phyloP scores from a whole-genome alignment of 805 yeast species.

The Monosporozyma solicola region DNA sequence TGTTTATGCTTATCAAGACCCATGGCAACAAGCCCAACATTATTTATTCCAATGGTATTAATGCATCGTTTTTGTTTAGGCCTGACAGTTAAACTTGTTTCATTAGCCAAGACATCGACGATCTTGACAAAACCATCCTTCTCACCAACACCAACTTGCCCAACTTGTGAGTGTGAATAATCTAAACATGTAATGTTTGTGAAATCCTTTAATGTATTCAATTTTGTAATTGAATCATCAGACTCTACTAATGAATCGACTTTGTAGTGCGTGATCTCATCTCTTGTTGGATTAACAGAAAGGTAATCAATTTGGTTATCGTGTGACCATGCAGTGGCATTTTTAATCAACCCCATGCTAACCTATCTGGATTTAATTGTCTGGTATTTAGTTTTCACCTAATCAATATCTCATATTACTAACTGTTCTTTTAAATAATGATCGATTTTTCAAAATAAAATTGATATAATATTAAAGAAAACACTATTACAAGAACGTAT shows the following conservation, averaged over 20 bases:
- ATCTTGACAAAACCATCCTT: conserved; percentile 57
- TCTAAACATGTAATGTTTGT: conserved; percentile 59
- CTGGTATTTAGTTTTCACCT: neutral
- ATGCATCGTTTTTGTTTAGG: conserved; percentile 68
- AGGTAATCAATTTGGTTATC: conserved; percentile 32
- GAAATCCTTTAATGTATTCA: conserved; percentile 52
- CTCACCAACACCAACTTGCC: conserved; percentile 67
- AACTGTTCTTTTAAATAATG: neutral
- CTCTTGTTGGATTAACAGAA: conserved; percentile 70
- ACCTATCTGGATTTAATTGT: neutral
- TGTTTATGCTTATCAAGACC: conserved; percentile 74
- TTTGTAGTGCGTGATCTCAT: conserved; percentile 61
- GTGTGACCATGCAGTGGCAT: conserved; percentile 26
- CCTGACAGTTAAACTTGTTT: conserved; percentile 28
- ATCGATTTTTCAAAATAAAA: neutral
- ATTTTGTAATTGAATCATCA: conserved; percentile 45
- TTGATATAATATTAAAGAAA: neutral
- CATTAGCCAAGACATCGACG: conserved; percentile 42
- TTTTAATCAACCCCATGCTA: conserved; percentile 27
- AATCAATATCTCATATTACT: neutral
- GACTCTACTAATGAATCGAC: conserved; percentile 42
- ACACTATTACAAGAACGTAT: neutral
- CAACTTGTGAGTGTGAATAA: conserved; percentile 46
- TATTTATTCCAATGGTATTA: conserved; percentile 62
- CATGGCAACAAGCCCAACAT: conserved; percentile 56